phyloP scores from a whole-genome alignment of 306 rosid species.

The Arachis hypogaea region DNA sequence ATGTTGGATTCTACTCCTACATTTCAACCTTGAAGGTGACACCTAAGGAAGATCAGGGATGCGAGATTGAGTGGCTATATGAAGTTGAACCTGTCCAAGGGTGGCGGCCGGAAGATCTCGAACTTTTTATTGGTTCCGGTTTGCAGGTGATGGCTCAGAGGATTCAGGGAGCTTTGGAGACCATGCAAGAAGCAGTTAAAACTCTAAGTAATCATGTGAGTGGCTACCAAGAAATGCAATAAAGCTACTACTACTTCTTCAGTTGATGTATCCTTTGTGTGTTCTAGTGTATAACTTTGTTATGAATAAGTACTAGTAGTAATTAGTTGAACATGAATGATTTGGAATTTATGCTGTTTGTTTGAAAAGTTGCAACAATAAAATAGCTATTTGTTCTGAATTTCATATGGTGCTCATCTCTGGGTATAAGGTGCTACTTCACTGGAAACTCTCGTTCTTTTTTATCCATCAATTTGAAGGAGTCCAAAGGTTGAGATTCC shows the following conservation, averaged over 20 bases:
- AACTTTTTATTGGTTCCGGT: slow-evolving; percentile 44
- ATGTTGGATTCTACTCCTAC: slow-evolving; percentile 59
- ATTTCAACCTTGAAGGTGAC: slow-evolving; percentile 41
- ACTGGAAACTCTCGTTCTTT: neutral
- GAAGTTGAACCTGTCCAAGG: slow-evolving; percentile 66
- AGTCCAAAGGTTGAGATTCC: neutral
- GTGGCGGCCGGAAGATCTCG: slow-evolving; percentile 52
- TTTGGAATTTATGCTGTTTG: neutral
- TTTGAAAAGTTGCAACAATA: neutral
- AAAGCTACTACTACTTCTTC: too few relatives aligned
- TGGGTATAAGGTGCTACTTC: neutral
- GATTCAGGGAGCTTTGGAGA: slow-evolving; percentile 51
- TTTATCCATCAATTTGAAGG: too few relatives aligned
- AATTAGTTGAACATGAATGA: neutral
- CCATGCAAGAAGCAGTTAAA: slow-evolving; percentile 38
- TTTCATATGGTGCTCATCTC: neutral
- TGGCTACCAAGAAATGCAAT: neutral
- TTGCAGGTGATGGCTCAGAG: slow-evolving; percentile 60
- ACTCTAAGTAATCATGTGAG: neutral
- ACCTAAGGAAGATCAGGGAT: slow-evolving; percentile 38
- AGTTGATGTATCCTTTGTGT: neutral
- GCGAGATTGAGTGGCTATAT: slow-evolving; percentile 57
- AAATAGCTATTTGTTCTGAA: neutral
- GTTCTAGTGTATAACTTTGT: neutral
- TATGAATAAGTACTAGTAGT: neutral